Conservation (phyloP, 2,329 filamentous ascomycete genomes). For the Xylaria arbuscula region DNA sequence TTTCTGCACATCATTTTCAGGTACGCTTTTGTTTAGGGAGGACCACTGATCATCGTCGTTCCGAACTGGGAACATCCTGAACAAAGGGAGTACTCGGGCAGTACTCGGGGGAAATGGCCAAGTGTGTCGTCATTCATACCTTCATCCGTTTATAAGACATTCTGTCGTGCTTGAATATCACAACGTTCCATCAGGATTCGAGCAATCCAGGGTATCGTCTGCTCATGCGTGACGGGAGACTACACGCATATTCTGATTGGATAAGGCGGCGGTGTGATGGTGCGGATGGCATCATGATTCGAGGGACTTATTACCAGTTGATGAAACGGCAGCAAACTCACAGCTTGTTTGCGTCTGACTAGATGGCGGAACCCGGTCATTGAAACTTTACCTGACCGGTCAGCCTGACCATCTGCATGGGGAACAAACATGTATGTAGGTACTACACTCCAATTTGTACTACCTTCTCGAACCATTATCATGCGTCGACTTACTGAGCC, state of each 20-base stretch:
- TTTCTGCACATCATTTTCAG: constrained; percentile 22
- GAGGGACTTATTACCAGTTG: neutral
- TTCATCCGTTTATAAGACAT: constrained; percentile 37
- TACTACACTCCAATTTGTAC: constrained; percentile 5
- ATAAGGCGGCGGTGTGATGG: neutral
- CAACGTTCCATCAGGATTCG: constrained; percentile 40
- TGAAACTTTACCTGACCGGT: neutral
- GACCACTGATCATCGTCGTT: constrained; percentile 1
- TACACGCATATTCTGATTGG: neutral
- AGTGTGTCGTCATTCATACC: constrained; percentile 18
- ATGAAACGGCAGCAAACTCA: constrained; percentile 6
- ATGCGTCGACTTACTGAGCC: neutral
- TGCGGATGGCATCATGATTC: neutral
- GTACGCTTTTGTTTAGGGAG: constrained; percentile 10
- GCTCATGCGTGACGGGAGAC: constrained; percentile 5
- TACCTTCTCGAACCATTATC: constrained; percentile 22
- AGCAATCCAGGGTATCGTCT: constrained; percentile 14
- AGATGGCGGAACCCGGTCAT: constrained; percentile 2
- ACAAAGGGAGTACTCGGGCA: constrained; percentile 8
- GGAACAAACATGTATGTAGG: constrained; percentile 6
- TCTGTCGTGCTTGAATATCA: constrained; percentile 33
- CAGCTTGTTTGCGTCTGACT: constrained; percentile 22
- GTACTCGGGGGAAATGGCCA: constrained; percentile 18
- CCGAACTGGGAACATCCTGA: constrained; percentile 1
- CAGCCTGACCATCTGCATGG: constrained; percentile 14